Percentiles rank a stretch among this genome's conserved stretches.
Conservation (phyloP, 1,284 basidiomycete species). For the Sporisorium exsertum region DNA sequence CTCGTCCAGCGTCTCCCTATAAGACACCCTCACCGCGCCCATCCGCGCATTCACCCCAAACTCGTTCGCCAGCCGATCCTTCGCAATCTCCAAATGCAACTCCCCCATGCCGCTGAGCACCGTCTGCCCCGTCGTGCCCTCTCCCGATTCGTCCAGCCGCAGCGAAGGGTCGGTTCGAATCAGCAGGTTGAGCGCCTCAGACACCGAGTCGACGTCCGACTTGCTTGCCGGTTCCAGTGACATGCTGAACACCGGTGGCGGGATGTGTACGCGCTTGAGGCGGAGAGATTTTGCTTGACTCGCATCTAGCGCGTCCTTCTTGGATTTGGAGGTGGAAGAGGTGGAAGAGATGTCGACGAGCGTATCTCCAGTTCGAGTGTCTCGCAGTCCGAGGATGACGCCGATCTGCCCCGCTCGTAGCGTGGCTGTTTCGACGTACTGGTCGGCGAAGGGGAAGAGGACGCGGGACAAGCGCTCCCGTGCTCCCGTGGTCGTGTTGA, state of each 20-base stretch:
- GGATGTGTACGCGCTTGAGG: slow-evolving; percentile 81
- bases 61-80: slow-evolving; percentile 81
- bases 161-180: slow-evolving; percentile 88
- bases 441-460: slow-evolving; percentile 82
- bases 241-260: slow-evolving; percentile 77
- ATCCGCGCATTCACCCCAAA: slow-evolving; percentile 83
- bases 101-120: slow-evolving; percentile 85
- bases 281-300: slow-evolving; percentile 65
- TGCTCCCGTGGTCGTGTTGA: slow-evolving; percentile 78
- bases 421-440: slow-evolving; percentile 82
- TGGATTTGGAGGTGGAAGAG: not conserved
- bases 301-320: slow-evolving; percentile 2
- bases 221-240: slow-evolving; percentile 64
- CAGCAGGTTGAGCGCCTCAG: slow-evolving; percentile 79
- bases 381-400: slow-evolving; percentile 82
- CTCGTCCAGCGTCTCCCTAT: slow-evolving; percentile 78
- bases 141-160: slow-evolving; percentile 71
- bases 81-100: slow-evolving; percentile 87
- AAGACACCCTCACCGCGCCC: slow-evolving; percentile 81
- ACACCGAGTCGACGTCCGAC: slow-evolving; percentile 78
- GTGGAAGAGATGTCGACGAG: slow-evolving; percentile 70
- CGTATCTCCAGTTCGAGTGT: slow-evolving; percentile 89
- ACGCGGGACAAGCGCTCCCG: slow-evolving; percentile 82
- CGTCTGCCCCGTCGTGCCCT: slow-evolving; percentile 77
- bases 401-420: slow-evolving; percentile 86